phyloP scores from a whole-genome alignment of 371 early-diverging fungal genomes.

The Polyrhizophydium stewartii region DNA sequence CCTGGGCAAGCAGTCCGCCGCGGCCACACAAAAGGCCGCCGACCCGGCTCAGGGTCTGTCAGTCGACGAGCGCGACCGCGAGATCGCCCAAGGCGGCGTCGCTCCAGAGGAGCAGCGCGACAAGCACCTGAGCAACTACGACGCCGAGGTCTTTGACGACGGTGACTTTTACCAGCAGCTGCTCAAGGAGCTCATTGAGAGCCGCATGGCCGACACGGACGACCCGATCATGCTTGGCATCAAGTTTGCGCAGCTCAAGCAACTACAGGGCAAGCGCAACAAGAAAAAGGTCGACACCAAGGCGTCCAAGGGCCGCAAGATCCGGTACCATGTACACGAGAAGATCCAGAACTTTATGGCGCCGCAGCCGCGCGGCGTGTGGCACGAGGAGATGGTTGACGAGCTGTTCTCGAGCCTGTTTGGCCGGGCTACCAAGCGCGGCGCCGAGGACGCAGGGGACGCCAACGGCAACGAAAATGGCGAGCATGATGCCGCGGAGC shows the following conservation, averaged over 20 bases:
- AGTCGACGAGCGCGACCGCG: neutral
- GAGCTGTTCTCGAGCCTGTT: constrained; percentile 82
- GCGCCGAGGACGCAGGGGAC: neutral
- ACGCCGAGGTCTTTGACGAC: constrained; percentile 90
- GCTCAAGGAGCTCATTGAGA: constrained; percentile 89
- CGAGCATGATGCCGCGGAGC: neutral
- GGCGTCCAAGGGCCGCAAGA: constrained; percentile 88
- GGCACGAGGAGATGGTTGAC: constrained; percentile 89
- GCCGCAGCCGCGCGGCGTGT: constrained; percentile 76
- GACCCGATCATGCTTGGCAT: constrained; percentile 71
- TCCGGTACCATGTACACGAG: constrained; percentile 86
- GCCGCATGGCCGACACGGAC: constrained; percentile 82
- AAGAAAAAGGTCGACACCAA: constrained; percentile 75
- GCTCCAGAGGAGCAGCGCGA: constrained; percentile 17
- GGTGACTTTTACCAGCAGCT: constrained; percentile 91
- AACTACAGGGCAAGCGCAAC: constrained; percentile 66
- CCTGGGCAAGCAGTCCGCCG: neutral
- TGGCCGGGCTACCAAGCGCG: constrained; percentile 37
- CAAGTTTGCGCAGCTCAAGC: constrained; percentile 75
- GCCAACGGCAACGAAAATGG: neutral
- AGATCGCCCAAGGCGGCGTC: neutral
- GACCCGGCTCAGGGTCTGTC: neutral
- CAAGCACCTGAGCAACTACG: constrained; percentile 62
- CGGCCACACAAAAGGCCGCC: too few species aligned
- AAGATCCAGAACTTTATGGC: constrained; percentile 95